Evolutionary conservation across 164 flowering plant species (phyloP).

Genomic region (Chimonanthus salicifolius): DNA sequence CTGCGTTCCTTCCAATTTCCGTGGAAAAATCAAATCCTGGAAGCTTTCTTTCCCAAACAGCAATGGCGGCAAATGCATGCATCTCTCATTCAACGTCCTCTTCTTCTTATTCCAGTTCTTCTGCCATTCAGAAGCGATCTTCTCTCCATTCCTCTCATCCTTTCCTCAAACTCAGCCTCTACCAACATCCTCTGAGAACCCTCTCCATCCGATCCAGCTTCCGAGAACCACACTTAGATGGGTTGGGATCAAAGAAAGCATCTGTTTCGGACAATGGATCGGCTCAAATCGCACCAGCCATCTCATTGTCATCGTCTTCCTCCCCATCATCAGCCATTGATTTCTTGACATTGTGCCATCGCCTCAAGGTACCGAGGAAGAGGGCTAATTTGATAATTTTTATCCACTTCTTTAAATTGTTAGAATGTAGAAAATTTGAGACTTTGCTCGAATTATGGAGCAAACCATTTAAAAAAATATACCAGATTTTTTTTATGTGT

Average conservation of each 20-base stretch:
- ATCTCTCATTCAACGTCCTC: slow-evolving; percentile 10
- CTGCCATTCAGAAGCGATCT: slow-evolving; percentile 13
- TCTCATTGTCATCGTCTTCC: slow-evolving; percentile 22
- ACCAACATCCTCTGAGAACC: slow-evolving; percentile 16
- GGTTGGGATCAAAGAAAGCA: slow-evolving; percentile 20
- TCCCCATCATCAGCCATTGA: slow-evolving; percentile 62
- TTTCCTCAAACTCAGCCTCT: slow-evolving; percentile 16
- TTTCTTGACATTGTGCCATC: slow-evolving; percentile 85
- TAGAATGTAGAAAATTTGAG: neutral
- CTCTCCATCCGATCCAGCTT: slow-evolving; percentile 24
- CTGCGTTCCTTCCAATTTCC: too few relatives aligned
- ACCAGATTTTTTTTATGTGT: too few relatives aligned
- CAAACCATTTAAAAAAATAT: too few relatives aligned
- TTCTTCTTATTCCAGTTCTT: neutral
- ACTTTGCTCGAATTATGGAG: too few relatives aligned
- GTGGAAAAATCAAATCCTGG: too few relatives aligned
- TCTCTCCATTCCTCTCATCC: slow-evolving; percentile 19
- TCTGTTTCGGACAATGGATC: slow-evolving; percentile 3
- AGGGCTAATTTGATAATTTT: neutral
- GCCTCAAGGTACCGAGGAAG: slow-evolving; percentile 59
- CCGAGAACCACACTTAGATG: slow-evolving; percentile 12
- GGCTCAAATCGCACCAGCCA: slow-evolving; percentile 14
- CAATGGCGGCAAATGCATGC: slow-evolving; percentile 38
- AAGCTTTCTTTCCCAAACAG: neutral
- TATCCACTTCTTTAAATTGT: neutral